Base-by-base conservation (phyloP, 2,329 filamentous ascomycete genomes). In the Fusarium fracticaudum region DNA sequence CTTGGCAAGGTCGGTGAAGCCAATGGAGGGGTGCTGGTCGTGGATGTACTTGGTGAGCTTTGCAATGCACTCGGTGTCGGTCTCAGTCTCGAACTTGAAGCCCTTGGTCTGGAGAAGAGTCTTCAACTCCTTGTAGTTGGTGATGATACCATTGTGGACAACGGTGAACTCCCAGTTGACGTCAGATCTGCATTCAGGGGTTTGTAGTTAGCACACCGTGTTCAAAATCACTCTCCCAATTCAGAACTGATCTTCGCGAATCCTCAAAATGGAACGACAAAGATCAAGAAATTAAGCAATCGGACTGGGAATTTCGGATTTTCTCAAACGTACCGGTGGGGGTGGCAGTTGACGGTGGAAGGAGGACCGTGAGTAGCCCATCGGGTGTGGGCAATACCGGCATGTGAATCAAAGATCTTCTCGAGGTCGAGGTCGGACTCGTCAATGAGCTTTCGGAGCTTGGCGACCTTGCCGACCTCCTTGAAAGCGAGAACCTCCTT, bases 111-210 rank as follows among this genome's bases (percentile, higher is more conserved):
- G 90, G 78, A 99, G 90, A 74, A 99, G 91, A 73, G 93, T 94
- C 91, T 96, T 98, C 80, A 99, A 88, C 87, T 99, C 96, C 90
- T 99, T 99, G 91, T 99, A 99, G 91, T 99, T 99, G 88, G 96
- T 99, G 86, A 99, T 99, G 89, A 99, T 99, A 82, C 96, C 96
- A 86, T 99, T 99, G 92, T 99, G 96, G 71, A 98, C 96, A 79
- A 99, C 92, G 76, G 94, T 90, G 85, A 99, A 99, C 86, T 99
- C 93, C 95, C 96, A 99, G 80, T 87, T 94, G 79, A 93, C 91
- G 84, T 99, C 96, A 76, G 96, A 98, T 85, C 95, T 97, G 76
- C 24, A 69, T 60, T 67, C 60, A 64, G 50, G 58, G 58, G 65
- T 70, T 74, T 63, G 17, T 63, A 76, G 77, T 78, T 76, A 75